A percentile compares a stretch with the other conserved stretches of the same genome.
phyloP scores from a whole-genome alignment of 495 filamentous ascomycete species.

The Stereocaulon alpinum region DNA sequence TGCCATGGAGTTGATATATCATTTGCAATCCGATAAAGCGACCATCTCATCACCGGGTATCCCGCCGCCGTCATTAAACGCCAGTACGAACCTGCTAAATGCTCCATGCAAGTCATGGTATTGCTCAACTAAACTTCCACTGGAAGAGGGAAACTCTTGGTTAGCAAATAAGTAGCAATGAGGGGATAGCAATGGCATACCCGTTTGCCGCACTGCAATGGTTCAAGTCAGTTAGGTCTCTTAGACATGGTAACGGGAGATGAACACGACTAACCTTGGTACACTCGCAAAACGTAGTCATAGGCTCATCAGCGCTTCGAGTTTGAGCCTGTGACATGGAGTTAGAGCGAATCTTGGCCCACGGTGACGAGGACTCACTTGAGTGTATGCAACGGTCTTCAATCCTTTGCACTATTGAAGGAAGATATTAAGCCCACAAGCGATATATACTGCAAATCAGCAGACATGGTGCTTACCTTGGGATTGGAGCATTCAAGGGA shows the following conservation, averaged over 20 bases:
- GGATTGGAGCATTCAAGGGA: conserved; percentile 37
- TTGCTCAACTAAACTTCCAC: conserved; percentile 11
- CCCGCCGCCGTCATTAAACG: conserved; percentile 2
- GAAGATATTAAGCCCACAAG: neutral
- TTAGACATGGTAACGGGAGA: no score
- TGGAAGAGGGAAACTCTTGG: neutral
- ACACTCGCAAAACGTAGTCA: conserved; percentile 40
- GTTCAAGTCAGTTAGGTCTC: neutral
- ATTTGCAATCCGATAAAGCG: neutral
- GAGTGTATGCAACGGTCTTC: conserved; percentile 90
- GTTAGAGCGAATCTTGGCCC: neutral
- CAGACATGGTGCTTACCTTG: conserved; percentile 1
- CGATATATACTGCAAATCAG: neutral
- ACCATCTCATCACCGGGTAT: conserved; percentile 5
- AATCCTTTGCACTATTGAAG: conserved; percentile 35
- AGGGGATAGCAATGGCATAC: neutral
- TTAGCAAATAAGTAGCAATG: neutral
- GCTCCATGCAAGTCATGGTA: neutral
- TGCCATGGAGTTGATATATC: neutral
- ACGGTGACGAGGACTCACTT: neutral
- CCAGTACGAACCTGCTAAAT: conserved; percentile 7
- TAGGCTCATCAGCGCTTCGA: conserved; percentile 71
- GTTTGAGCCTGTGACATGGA: conserved; percentile 70
- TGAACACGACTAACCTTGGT: conserved; percentile 17
- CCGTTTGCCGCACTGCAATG: conserved; percentile 6